Evolutionary conservation across 1,139 yeast species (phyloP), one percentile per base, ranked within the genome.

Genomic region (Blastobotrys capitulatus): DNA sequence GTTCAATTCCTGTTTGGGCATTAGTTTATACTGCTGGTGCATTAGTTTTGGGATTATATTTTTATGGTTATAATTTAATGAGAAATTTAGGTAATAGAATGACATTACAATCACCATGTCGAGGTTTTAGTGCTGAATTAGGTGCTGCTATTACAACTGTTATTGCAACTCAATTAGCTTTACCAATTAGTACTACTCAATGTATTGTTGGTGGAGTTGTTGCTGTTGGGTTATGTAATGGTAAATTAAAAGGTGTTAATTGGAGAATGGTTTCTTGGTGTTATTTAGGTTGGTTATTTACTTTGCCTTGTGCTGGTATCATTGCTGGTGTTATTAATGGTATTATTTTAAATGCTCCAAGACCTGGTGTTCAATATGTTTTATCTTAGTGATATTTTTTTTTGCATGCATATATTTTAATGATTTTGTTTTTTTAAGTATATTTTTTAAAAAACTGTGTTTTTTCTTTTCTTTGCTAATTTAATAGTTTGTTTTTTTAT

Each of bases 141-240:
- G 92, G 90, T 54, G 88, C 90, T 51, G 92, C 92, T 44, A 70
- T 82, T 49, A 83, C 92, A 13, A 79, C 83, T 15, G 82, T 83
- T 38, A 76, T 85, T 79, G 90, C 92, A 39, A 80, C 92, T 15
- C 84, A 82, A 66, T 73, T 84, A 57, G 72, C 76, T 3, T 79
- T 84, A 55, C 92, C 92, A 38, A 79, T 83, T 42, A 82, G 89
- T 13, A 84, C 92, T 35, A 84, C 92, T 8, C 90, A 84, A 67
- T 77, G 82, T 62, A 86, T 88, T n/a, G 84, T 82, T 49, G 92
- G 94, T 56, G 87, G 88, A 44, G 82, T 86, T 43, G 86, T 84
- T 8, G 80, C 80, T 59, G 86, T 84, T 57, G 94, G 90, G 52
- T 72, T 83, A 53, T 82, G 88, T 70, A 84, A 84, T 72, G 73